A percentile compares a stretch with the other conserved stretches of the same genome.
Evolutionary conservation across 495 filamentous ascomycete species (phyloP).

Genomic region (Aspergillus ostianus): DNA sequence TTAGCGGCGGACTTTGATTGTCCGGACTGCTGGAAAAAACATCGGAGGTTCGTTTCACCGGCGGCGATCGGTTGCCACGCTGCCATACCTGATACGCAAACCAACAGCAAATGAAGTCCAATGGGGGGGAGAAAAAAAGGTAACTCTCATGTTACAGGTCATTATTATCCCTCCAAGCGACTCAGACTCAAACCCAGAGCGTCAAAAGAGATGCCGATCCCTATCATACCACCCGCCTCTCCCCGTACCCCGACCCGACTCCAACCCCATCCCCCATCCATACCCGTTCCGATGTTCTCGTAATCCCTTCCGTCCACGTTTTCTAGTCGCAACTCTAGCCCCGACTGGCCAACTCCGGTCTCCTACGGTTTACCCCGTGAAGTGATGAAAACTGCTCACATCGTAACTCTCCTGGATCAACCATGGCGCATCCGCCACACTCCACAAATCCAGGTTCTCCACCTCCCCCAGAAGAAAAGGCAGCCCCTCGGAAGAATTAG

Average conservation of each 20-base stretch:
- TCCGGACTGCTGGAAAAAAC: too few species aligned
- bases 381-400: slow-evolving; percentile 2
- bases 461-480: slow-evolving; percentile 5
- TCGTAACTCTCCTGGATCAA: slow-evolving; percentile 36
- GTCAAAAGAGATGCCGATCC: neutral
- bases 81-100: neutral
- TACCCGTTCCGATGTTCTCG: neutral
- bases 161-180: too few species aligned
- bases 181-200: neutral
- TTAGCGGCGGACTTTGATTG: neutral
- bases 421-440: slow-evolving; percentile 43
- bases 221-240: neutral
- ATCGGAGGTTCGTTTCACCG: neutral
- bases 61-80: neutral
- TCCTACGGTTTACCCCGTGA: neutral
- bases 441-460: slow-evolving; percentile 35
- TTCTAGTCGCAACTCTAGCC: neutral
- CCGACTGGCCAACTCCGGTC: too few species aligned
- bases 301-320: neutral
- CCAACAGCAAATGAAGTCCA: too few species aligned
- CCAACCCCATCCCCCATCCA: neutral
- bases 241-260: neutral
- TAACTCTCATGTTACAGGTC: too few species aligned
- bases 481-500: neutral
- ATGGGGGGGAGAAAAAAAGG: too few species aligned